Base-by-base conservation (phyloP, 2,329 filamentous ascomycete genomes). In the Trichoderma endophyticum region DNA sequence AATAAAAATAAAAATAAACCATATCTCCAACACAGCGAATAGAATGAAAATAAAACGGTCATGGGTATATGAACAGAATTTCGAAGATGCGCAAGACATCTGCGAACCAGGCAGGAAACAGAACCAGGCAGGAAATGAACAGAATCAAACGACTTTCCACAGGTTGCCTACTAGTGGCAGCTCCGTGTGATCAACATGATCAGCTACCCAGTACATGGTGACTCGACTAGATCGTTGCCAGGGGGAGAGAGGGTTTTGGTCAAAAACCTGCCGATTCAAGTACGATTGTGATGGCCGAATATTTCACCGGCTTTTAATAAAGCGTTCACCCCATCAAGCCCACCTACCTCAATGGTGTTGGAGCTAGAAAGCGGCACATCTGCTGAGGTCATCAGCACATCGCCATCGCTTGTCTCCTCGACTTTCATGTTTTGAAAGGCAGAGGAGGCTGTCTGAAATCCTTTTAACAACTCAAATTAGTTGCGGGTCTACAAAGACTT, bases 231-330 rank as follows among this genome's bases (percentile, higher is more conserved):
- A 30, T 12, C 12, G 6, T 18, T n/a, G 39, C 15, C 1, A 43
- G 3, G 39, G 18, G 39, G 15, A 3, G 15, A 36, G 34, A 43
- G 39, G 14, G 39, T 43, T n/a, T 32, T 14, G 21, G n/a, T 24
- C 48, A 54, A 54, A 54, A 32, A 1, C n/a, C 26, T 60, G 15
- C 48, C n/a, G 21, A 43, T 21, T 63, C 26, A 62, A 43, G 39
- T 36, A 18, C 48, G 32, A 66, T 75, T 74, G 54, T 84, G 84
- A 56, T 84, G 83, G 71, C 86, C 86, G 51, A 90, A 86, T 73
- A 90, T 87, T 75, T 90, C 88, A 36, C 88, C 87, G 11, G 89
- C 89, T 73, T 83, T 84, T 2, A 90, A 78, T 12, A 91, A 80
- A 7, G 88, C 88, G 72, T 83, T 88, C 80, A 91, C 88, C 2